Evolutionary conservation across 352 stramenopile genomes (phyloP), one percentile per base, ranked within the genome.

Genomic region (Aphanomyces stellatus): DNA sequence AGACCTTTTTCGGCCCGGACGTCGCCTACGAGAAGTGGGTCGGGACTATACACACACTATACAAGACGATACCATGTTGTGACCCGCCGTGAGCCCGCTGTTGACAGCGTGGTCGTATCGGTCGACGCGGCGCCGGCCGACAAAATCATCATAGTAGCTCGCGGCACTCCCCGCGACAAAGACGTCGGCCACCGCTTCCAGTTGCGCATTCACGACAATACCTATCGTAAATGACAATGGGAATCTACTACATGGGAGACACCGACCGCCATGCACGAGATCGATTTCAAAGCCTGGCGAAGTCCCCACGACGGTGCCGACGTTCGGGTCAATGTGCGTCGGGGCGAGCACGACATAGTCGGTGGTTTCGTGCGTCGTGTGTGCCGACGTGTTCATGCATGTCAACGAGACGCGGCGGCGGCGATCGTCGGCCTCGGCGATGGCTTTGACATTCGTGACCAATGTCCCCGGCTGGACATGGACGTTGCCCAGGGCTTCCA

Each of bases 71-170:
- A 86, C 87, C 88, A 96, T 96, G 71, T 96, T 96, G 30, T 88
- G 74, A 1, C 88, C 90, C 1, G 90, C 91, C 15, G 88, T 76
- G 3, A 98, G 76, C 0, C 91, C 91, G 28, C 81, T 94, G 76
- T 98, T 98, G 17, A 98, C 87, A 1, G 89, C 88, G 65, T 97
- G 90, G 71, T 98, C 91, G 71, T 96, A 97, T 5, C 85, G 76
- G 63, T 96, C 89, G 22, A 97, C 85, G n/a, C 91, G 85, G 7
- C 90, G 77, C 22, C 89, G 72, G 0, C 90, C 90, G 42, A 97
- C 56, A 51, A 88, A 89, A 42, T 83, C 81, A 61, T 97, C 91
- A 57, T 82, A 96, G 73, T 96, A 98, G 46, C 85, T 96, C 0
- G 91, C 91, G 0, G 84, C 77, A 49, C 92, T 94, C 3, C 91